These are phyloP conservation scores for Suhomyces canberraensis DNA, from an alignment of 805 yeast species.

Conservation along the genomic window DNA sequence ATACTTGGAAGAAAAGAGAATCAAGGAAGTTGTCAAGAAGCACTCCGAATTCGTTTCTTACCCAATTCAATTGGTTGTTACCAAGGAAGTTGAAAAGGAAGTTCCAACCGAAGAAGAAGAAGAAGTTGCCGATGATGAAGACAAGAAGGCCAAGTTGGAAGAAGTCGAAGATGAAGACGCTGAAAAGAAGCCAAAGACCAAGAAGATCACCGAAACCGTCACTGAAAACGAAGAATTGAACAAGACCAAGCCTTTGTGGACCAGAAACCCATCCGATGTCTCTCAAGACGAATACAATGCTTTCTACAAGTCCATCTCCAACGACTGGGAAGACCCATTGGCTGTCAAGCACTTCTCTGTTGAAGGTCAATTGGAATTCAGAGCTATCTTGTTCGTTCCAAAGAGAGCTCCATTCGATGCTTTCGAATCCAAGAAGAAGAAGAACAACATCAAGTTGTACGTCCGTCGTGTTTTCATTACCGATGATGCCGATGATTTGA, in stretches of 20 bases:
- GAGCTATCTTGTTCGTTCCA: conserved; percentile 96
- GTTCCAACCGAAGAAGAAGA: conserved; percentile 76
- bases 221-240: conserved; percentile 97
- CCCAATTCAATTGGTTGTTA: conserved; percentile 97
- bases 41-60: conserved; percentile 99
- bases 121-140: conserved; percentile 44
- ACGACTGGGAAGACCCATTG: conserved; percentile 99
- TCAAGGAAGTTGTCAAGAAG: conserved; percentile 98
- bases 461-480: conserved; percentile 99
- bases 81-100: conserved; percentile 98
- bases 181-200: conserved; percentile 70
- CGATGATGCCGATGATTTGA: conserved; percentile 98
- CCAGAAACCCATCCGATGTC: conserved; percentile 97
- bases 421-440: conserved; percentile 98
- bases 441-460: conserved; percentile 96
- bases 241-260: conserved; percentile 99
- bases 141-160: conserved; percentile 70
- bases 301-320: conserved; percentile 97
- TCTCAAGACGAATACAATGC: conserved; percentile 98
- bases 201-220: conserved; percentile 88
- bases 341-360: conserved; percentile 99
- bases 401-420: conserved; percentile 99
- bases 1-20: conserved; percentile 98
- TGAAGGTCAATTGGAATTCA: conserved; percentile 99
- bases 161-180: conserved; percentile 69